Evolutionary conservation across 148 eudicot species (phyloP).

Genomic region (Camellia granthamiana): DNA sequence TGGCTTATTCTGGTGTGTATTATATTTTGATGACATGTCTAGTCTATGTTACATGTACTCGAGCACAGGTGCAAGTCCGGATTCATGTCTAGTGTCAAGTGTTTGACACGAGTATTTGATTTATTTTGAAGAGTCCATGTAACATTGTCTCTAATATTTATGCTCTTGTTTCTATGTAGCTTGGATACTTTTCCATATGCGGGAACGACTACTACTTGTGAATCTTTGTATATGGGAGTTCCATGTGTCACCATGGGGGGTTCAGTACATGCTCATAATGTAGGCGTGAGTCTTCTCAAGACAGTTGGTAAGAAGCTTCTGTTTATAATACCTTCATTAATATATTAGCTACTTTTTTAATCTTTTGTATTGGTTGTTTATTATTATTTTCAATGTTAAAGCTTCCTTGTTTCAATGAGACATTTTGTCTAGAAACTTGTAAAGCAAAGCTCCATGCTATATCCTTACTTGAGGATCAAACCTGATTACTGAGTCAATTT

Average conservation of each 20-base stretch:
- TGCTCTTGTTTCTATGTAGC: conserved; percentile 40
- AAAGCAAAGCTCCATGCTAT: no score
- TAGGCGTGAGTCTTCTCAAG: conserved; percentile 93
- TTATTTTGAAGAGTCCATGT: no score
- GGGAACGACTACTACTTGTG: conserved; percentile 98
- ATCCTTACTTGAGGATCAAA: no score
- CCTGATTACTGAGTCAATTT: no score
- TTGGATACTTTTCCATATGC: conserved; percentile 99
- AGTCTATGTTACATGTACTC: neutral
- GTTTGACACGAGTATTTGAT: no score
- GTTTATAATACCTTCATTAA: neutral
- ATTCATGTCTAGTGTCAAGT: no score
- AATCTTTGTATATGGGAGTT: conserved; percentile 96
- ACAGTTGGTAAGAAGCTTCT: conserved; percentile 65
- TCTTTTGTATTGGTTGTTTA: neutral
- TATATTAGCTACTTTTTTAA: neutral
- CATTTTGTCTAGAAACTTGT: no score
- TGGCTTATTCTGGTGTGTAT: conserved; percentile 1
- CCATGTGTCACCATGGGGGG: conserved; percentile 97
- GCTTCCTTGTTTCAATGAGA: no score
- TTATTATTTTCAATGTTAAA: neutral
- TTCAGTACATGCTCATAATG: conserved; percentile 95
- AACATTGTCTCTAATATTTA: no score
- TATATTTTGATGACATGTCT: conserved; percentile 4
- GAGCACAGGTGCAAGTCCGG: no score